Evolutionary conservation across 192 early-diverging fungal genomes (phyloP).

Genomic region (Podila epicladia): DNA sequence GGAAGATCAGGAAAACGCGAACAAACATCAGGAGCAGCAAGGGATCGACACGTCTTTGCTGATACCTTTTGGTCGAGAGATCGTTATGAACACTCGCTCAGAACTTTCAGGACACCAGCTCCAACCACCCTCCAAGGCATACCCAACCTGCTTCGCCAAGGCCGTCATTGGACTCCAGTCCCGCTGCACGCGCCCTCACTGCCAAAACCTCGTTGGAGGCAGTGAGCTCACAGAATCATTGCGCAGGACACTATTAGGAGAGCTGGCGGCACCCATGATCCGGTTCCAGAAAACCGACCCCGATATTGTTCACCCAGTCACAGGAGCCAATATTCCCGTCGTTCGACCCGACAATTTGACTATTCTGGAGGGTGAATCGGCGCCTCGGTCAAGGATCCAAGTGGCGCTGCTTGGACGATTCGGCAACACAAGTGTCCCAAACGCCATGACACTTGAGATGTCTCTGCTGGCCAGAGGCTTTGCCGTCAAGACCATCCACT

Average conservation of each 20-base stretch:
- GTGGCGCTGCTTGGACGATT: constrained; percentile 41
- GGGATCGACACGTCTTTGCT: constrained; percentile 25
- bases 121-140: constrained; percentile 23
- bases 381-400: constrained; percentile 34
- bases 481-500: constrained; percentile 37
- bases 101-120: constrained; percentile 15
- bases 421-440: constrained; percentile 49
- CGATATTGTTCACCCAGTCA: constrained; percentile 25
- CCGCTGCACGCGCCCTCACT: constrained; percentile 36
- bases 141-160: constrained; percentile 42
- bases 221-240: constrained; percentile 20
- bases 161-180: constrained; percentile 43
- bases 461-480: constrained; percentile 47
- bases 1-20: constrained; percentile 13
- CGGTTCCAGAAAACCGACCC: constrained; percentile 38
- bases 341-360: constrained; percentile 13
- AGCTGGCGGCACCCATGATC: constrained; percentile 21
- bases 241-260: constrained; percentile 12
- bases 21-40: constrained; percentile 7
- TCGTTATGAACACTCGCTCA: constrained; percentile 13
- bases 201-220: constrained; percentile 45
- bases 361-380: constrained; percentile 21
- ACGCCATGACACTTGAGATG: constrained; percentile 26
- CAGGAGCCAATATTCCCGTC: constrained; percentile 13
- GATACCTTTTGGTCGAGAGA: constrained; percentile 34